Evolutionary conservation across 768 basidiomycete species (phyloP), one percentile per base, ranked within the genome.

Genomic region (Zangia roseola): DNA sequence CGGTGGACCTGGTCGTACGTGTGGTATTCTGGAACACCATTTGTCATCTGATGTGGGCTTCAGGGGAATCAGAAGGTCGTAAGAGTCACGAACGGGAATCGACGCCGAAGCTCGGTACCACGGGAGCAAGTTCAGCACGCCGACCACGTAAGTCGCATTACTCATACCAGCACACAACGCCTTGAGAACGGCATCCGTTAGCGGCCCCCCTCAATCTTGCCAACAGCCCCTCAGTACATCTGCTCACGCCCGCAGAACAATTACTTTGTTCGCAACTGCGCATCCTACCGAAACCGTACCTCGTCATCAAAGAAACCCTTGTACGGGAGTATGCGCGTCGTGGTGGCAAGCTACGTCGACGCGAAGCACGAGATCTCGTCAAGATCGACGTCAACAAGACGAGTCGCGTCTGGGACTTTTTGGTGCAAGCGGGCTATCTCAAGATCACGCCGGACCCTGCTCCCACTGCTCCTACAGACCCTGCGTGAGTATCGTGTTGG

Each of bases 341-440:
- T 46, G 88, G 89, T 19, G 94, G 94, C 10, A 88, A 90, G 64
- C 76, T 97, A 37, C 87, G 89, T 41, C 80, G 90, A 25, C 77
- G 93, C 45, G 93, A 97, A 67, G 92, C 93, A 10, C 80, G 90
- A 43, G 91, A 91, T 66, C 74, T 95, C 51, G 85, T 94, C 57
- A 93, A 91, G 69, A 91, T 97, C 53, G 93, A 94, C 64, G 90
- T 91, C 53, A 91, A 91, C 67, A 95, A 97, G 69, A 93, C 91
- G 1, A 87, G 85, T 67, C 77, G 88, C 34, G 89, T 93, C 26
- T 97, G 92, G 90, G 93, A 95, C 63, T 94, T 92, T 65, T 75
- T 95, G 25, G 89, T 91, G 3, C 87, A 90, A 60, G 81, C 86
- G 6, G 92, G 93, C 13, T 89, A 84, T 66, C 72, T 90, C 56